Conservation (phyloP, 2,329 filamentous ascomycete species). For the Fusarium sp. region DNA sequence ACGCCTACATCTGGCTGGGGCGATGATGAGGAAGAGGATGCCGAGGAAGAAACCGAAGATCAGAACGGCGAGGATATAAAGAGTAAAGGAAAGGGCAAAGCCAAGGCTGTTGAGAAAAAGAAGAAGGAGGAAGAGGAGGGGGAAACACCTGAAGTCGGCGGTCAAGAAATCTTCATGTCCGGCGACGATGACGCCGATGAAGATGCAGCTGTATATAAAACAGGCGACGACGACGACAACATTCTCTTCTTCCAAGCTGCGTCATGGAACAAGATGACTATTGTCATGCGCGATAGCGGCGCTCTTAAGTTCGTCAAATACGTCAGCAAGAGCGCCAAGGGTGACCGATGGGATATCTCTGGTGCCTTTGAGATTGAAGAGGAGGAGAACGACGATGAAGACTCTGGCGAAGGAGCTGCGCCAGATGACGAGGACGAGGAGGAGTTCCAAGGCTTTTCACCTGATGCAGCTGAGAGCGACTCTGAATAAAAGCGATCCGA, state of each 20-base stretch:
- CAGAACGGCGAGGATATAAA: slow-evolving; percentile 50
- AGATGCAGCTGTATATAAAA: slow-evolving; percentile 90
- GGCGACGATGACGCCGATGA: slow-evolving; percentile 77
- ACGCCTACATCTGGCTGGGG: slow-evolving; percentile 91
- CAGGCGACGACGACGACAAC: slow-evolving; percentile 79
- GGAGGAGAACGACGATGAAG: slow-evolving; percentile 60
- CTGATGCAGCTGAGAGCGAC: slow-evolving; percentile 52
- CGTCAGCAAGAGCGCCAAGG: slow-evolving; percentile 82
- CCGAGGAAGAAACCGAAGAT: slow-evolving; percentile 50
- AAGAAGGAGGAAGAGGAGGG: slow-evolving; percentile 35
- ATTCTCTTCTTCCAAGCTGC: slow-evolving; percentile 73
- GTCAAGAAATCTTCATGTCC: slow-evolving; percentile 94
- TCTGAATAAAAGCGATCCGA: slow-evolving; percentile 42
- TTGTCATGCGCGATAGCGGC: slow-evolving; percentile 88
- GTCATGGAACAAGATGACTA: slow-evolving; percentile 89
- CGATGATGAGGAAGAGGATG: slow-evolving; percentile 67
- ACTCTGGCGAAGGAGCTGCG: slow-evolving; percentile 51
- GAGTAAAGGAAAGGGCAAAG: slow-evolving; percentile 47
- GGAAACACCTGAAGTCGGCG: slow-evolving; percentile 71
- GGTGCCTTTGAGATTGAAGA: slow-evolving; percentile 78
- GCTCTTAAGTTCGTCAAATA: slow-evolving; percentile 97
- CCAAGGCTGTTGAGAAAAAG: slow-evolving; percentile 23
- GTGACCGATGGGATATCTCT: slow-evolving; percentile 92
- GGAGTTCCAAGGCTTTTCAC: slow-evolving; percentile 70
- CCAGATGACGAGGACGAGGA: slow-evolving; percentile 60